Percentiles rank a stretch among this genome's conserved stretches.
Conservation (phyloP, 164 flowering plant species). For the Macadamia integrifolia region DNA sequence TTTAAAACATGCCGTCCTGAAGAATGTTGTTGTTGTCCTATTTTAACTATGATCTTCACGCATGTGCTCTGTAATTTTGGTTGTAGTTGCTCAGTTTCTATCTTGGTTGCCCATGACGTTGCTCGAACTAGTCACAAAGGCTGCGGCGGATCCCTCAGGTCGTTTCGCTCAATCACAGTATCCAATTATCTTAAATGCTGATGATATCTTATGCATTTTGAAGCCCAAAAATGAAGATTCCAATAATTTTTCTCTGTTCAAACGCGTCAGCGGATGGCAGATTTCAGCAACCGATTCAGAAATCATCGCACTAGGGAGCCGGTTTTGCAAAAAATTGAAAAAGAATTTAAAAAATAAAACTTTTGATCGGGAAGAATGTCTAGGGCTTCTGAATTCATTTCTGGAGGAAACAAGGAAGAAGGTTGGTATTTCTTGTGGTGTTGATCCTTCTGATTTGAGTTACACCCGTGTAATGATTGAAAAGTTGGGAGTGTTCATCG, state of each 20-base stretch:
- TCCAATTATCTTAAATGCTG: slow-evolving; percentile 51
- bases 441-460: slow-evolving; percentile 16
- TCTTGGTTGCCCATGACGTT: slow-evolving; percentile 46
- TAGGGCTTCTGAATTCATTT: slow-evolving; percentile 33
- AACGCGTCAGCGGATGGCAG: slow-evolving; percentile 53
- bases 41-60: too few species aligned
- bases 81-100: background rate
- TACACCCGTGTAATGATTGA: slow-evolving; percentile 32
- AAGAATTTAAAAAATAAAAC: slow-evolving; percentile 44
- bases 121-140: slow-evolving; percentile 55
- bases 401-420: slow-evolving; percentile 33
- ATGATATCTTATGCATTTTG: slow-evolving; percentile 30
- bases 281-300: slow-evolving; percentile 42
- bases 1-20: too few species aligned
- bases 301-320: slow-evolving; percentile 28
- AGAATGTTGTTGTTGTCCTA: too few species aligned
- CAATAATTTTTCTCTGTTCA: slow-evolving; percentile 23
- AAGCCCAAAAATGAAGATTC: slow-evolving; percentile 37
- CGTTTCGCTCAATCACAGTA: slow-evolving; percentile 16
- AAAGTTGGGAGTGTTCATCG: slow-evolving; percentile 47
- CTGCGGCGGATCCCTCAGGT: slow-evolving; percentile 24
- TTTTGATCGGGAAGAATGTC: slow-evolving; percentile 32
- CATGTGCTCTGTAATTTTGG: too few species aligned
- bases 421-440: slow-evolving; percentile 24
- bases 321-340: slow-evolving; percentile 37